Conservation (phyloP, 176 grass and related monocot species). For the Thinopyrum elongatum region DNA sequence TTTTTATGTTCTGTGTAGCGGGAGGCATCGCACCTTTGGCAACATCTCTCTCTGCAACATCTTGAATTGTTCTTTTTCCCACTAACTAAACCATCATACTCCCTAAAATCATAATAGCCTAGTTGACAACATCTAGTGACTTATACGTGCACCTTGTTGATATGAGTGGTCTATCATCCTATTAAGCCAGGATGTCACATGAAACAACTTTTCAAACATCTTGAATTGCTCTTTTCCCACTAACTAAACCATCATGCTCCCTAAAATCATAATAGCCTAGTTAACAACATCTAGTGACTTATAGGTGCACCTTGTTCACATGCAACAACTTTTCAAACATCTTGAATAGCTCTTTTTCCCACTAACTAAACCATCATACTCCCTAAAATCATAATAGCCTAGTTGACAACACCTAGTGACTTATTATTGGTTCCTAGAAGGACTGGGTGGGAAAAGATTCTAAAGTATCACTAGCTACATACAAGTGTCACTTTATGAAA, state of each 20-base stretch:
- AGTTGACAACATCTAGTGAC: not conserved
- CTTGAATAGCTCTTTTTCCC: not conserved
- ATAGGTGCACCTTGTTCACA: no score
- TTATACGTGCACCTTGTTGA: not conserved
- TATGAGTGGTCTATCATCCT: no score
- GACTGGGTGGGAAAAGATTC: not conserved
- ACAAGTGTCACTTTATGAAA: slow-evolving; percentile 13
- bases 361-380: not conserved
- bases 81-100: not conserved
- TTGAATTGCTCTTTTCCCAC: not conserved
- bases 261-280: not conserved
- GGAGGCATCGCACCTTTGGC: no score
- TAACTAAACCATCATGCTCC: not conserved
- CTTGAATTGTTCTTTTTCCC: not conserved
- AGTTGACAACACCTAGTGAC: not conserved
- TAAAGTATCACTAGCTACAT: not conserved
- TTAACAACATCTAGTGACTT: not conserved
- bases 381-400: not conserved
- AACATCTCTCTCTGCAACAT: no score
- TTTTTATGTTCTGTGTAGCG: no score
- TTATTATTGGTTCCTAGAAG: not conserved
- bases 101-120: not conserved
- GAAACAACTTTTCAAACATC: not conserved
- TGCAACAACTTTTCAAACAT: not conserved
- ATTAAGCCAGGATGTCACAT: no score